phyloP scores from a whole-genome alignment of 176 grass and related monocot species.

The Poa annua region DNA sequence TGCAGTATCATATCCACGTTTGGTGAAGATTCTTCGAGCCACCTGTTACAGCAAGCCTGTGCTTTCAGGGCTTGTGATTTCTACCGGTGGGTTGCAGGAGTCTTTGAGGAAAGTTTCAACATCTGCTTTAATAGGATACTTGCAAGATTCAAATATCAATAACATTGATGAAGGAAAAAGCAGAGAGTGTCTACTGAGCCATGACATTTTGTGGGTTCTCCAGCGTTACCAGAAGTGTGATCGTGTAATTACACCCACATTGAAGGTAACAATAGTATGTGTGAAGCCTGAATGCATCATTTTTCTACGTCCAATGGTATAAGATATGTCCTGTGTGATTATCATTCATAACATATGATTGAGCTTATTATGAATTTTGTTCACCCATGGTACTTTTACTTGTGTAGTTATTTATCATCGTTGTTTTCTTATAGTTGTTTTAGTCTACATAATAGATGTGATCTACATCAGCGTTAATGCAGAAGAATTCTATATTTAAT shows the following conservation, averaged over 20 bases:
- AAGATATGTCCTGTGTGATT: slow-evolving; percentile 17
- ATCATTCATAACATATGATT: neutral
- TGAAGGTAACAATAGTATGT: slow-evolving; percentile 61
- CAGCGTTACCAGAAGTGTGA: slow-evolving; percentile 75
- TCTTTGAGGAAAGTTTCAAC: slow-evolving; percentile 75
- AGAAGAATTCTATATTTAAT: neutral
- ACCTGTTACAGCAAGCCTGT: slow-evolving; percentile 75
- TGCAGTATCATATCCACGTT: slow-evolving; percentile 75
- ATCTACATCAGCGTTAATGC: neutral
- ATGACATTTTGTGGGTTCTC: slow-evolving; percentile 82
- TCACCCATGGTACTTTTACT: neutral
- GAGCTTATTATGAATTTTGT: neutral
- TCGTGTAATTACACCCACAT: slow-evolving; percentile 76
- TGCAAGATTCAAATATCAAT: slow-evolving; percentile 58
- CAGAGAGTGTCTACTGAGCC: slow-evolving; percentile 66
- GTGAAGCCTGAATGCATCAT: slow-evolving; percentile 30
- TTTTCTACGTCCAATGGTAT: slow-evolving; percentile 8
- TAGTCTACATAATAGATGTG: slow-evolving; percentile 11
- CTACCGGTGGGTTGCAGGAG: slow-evolving; percentile 94
- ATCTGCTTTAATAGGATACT: slow-evolving; percentile 77
- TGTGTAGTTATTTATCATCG: neutral
- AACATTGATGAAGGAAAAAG: slow-evolving; percentile 53
- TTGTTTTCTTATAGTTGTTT: slow-evolving; percentile 18
- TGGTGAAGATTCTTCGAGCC: slow-evolving; percentile 83
- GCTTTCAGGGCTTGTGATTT: slow-evolving; percentile 91